Conservation (phyloP, 768 basidiomycete genomes). For the Lentinula sp. region DNA sequence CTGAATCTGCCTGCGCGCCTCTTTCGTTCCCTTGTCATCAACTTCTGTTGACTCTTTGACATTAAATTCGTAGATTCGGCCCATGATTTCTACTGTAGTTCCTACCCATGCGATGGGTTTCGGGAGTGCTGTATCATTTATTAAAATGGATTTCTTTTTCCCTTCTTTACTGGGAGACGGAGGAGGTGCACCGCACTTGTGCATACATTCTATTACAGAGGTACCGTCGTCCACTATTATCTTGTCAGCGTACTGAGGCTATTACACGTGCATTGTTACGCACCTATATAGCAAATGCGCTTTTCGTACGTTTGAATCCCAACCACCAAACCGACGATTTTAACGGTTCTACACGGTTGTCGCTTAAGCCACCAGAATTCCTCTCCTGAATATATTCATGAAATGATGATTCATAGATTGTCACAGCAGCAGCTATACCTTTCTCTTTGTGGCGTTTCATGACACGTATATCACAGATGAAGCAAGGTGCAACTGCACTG, state of each 20-base stretch:
- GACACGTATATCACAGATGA: slow-evolving; percentile 41
- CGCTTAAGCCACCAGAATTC: slow-evolving; percentile 72
- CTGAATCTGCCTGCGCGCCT: slow-evolving; percentile 30
- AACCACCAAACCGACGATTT: slow-evolving; percentile 58
- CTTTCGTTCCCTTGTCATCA: slow-evolving; percentile 14
- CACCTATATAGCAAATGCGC: slow-evolving; percentile 55
- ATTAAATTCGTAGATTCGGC: slow-evolving; percentile 40
- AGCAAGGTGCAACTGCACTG: slow-evolving; percentile 51
- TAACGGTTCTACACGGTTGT: slow-evolving; percentile 62
- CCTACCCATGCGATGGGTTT: slow-evolving; percentile 32
- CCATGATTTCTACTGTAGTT: slow-evolving; percentile 26
- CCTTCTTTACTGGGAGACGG: slow-evolving; percentile 15
- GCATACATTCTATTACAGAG: slow-evolving; percentile 61
- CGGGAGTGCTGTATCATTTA: slow-evolving; percentile 13
- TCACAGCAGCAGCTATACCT: slow-evolving; percentile 15
- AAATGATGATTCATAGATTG: slow-evolving; percentile 1
- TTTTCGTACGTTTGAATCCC: slow-evolving; percentile 56
- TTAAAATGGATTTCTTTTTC: background rate
- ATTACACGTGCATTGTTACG: slow-evolving; percentile 10
- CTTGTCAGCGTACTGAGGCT: background rate
- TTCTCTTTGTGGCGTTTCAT: slow-evolving; percentile 32
- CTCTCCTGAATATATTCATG: slow-evolving; percentile 24
- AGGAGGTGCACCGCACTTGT: slow-evolving; percentile 25
- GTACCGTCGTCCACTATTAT: slow-evolving; percentile 72
- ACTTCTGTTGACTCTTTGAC: slow-evolving; percentile 23